These are phyloP conservation scores for Vanilla planifolia DNA, from an alignment of 106 monocot species.

Conservation along the genomic window DNA sequence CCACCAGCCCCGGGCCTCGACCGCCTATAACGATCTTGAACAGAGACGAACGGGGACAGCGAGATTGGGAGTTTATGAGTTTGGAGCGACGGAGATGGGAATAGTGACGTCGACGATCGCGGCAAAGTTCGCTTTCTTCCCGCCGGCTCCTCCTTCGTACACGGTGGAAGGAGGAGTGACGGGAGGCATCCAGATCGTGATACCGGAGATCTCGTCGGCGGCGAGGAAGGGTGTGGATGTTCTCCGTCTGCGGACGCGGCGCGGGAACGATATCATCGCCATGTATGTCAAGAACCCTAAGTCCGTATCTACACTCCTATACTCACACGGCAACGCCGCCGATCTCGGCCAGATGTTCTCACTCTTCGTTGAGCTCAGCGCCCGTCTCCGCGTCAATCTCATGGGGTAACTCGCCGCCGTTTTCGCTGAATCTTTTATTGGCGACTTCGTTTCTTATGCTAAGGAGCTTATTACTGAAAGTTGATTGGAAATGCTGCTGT, in stretches of 20 bases:
- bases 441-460: neutral
- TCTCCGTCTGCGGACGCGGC: constrained; percentile 12
- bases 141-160: constrained; percentile 20
- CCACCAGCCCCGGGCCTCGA: neutral
- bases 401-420: constrained; percentile 12
- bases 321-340: constrained; percentile 30
- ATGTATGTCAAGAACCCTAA: constrained; percentile 12
- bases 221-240: constrained; percentile 11
- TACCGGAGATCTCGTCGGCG: constrained; percentile 10
- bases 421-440: neutral
- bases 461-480: neutral
- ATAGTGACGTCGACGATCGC: constrained; percentile 19
- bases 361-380: constrained; percentile 25
- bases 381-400: constrained; percentile 21
- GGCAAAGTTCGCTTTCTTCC: constrained; percentile 29
- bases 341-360: constrained; percentile 28
- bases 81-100: constrained; percentile 14
- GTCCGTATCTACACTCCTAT: constrained; percentile 13
- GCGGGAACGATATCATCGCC: constrained; percentile 22
- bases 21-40: neutral
- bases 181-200: neutral
- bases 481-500: no score
- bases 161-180: neutral
- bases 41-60: neutral
- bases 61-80: neutral